phyloP scores from a whole-genome alignment of 257 asterid species.

The Mitragyna speciosa region DNA sequence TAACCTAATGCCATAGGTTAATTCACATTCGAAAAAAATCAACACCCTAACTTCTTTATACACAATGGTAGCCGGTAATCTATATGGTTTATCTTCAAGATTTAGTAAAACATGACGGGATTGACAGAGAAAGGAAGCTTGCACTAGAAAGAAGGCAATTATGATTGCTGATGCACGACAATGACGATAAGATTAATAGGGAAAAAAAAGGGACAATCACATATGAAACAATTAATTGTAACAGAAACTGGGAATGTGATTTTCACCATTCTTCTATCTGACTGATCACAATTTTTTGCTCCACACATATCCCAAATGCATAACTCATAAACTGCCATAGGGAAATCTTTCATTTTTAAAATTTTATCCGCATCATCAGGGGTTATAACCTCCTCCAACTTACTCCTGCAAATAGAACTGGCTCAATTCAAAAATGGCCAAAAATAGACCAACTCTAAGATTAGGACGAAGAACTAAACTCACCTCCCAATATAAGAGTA shows the following conservation, averaged over 20 bases:
- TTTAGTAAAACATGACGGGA: not conserved
- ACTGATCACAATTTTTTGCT: constrained; percentile 3
- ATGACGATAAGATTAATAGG: not conserved
- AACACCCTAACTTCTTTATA: not conserved
- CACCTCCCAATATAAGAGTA: constrained; percentile 65
- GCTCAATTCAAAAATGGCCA: constrained; percentile 1
- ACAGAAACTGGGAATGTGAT: not conserved
- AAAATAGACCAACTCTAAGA: not conserved
- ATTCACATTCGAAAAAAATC: too few relatives aligned
- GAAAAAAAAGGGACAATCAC: not conserved
- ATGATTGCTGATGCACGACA: too few relatives aligned
- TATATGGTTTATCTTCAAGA: not conserved
- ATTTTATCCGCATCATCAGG: constrained; percentile 45
- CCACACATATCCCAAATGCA: constrained; percentile 56
- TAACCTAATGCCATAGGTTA: not conserved
- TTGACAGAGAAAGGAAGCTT: too few relatives aligned
- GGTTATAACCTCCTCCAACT: constrained; percentile 50
- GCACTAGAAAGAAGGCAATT: not conserved
- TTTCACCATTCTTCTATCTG: constrained; percentile 48
- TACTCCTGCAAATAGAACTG: constrained; percentile 37
- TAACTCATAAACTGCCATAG: constrained; percentile 56
- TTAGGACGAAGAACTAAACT: constrained; percentile 19
- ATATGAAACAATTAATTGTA: not conserved
- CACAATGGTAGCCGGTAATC: not conserved
- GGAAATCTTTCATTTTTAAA: constrained; percentile 29